Base-by-base conservation (phyloP, 2,329 filamentous ascomycete species). In the Aspergillus uvarum region DNA sequence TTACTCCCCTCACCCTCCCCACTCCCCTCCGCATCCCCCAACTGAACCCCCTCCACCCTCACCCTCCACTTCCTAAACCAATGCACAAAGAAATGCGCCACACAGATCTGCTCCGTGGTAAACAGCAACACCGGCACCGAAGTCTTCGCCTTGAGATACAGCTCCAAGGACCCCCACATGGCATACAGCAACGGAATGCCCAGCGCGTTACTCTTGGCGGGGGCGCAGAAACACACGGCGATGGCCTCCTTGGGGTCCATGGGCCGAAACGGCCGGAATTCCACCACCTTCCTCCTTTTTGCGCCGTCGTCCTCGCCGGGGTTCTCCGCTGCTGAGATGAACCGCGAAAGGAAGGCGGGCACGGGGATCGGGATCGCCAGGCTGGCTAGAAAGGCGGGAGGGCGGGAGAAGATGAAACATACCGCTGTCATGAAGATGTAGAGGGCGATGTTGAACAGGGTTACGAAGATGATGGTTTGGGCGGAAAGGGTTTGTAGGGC, bases 161-260 rank as follows among this genome's bases (percentile, higher is more conserved):
- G 61, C 54, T 75, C 71, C 29, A 76, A 56, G 2, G 68, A 68
- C 4, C 65, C 57, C 69, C 73, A 91, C 84, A 91, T 90, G 60
- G 88, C 84, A 32, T 85, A 84, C 54, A 85, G 81, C 29, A 91
- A 71, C 0, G 89, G 89, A 7, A 91, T 88, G 0, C 88, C 88
- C 59, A 91, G 79, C 2, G 85, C 87, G 1, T 88, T 87, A 2
- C 88, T 90, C 74, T 92, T 92, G 14, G 88, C 88, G 0, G 89
- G 87, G 26, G 86, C 87, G 67, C 88, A 90, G 73, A 91, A 91
- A 66, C 88, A 90, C 14, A 90, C 84, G 0, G 89, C 87, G 53
- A 91, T 83, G 0, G 88, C 84, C 66, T 90, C 85, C 59, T 84
- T 82, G 42, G 82, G 82, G 0, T 82, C 76, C 70, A 89, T 63